Conservation (phyloP, 495 filamentous ascomycete genomes). For the Aspergillus wentii region DNA sequence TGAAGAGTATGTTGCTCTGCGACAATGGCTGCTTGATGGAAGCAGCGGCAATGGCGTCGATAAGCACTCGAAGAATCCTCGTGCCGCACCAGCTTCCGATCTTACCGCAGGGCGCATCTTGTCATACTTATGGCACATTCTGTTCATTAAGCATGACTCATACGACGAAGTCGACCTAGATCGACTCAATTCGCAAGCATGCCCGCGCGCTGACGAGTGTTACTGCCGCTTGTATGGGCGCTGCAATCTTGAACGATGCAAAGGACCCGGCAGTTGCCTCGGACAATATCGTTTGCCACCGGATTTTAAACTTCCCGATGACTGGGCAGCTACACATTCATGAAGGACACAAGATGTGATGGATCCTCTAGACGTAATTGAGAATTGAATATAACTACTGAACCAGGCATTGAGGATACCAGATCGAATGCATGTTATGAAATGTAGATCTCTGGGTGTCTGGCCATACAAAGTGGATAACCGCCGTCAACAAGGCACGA, state of each 20-base stretch:
- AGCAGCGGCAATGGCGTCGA: too few relatives aligned
- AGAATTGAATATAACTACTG: too few relatives aligned
- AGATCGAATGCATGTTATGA: too few relatives aligned
- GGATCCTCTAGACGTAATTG: too few relatives aligned
- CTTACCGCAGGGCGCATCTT: slow-evolving; percentile 33
- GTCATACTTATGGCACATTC: slow-evolving; percentile 40
- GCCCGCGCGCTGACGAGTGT: slow-evolving; percentile 34
- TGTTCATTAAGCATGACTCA: slow-evolving; percentile 26
- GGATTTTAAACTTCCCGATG: slow-evolving; percentile 30
- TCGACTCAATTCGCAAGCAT: slow-evolving; percentile 30
- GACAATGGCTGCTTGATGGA: slow-evolving; percentile 41
- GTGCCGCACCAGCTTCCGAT: slow-evolving; percentile 34
- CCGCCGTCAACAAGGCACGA: too few relatives aligned
- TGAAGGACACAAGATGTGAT: too few relatives aligned
- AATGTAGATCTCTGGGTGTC: too few relatives aligned
- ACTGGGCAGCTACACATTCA: slow-evolving; percentile 26
- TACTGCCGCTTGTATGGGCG: slow-evolving; percentile 42
- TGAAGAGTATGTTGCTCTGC: slow-evolving; percentile 35
- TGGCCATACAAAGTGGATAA: too few relatives aligned
- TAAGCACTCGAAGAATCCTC: too few relatives aligned
- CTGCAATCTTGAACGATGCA: slow-evolving; percentile 26
- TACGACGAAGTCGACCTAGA: slow-evolving; percentile 37
- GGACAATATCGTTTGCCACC: slow-evolving; percentile 34
- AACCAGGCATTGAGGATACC: too few relatives aligned
- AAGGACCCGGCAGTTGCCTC: slow-evolving; percentile 21